Evolutionary conservation across 2,329 filamentous ascomycete species (phyloP), one percentile per base, ranked within the genome.

Genomic region (Magnaporthiopsis incrustans): DNA sequence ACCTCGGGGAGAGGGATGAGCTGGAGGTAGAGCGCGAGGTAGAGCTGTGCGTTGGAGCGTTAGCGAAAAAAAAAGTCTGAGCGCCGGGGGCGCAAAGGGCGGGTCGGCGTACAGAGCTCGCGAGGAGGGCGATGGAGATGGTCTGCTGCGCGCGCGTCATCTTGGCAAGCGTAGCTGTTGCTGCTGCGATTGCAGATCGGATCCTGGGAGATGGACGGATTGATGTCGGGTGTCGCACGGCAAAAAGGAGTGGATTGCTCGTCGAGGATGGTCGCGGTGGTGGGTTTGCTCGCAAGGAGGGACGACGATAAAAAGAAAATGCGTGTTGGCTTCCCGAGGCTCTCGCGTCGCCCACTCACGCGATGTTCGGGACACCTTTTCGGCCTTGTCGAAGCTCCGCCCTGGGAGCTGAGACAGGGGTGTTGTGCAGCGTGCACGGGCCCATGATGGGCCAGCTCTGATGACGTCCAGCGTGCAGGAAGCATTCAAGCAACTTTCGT

Each of bases 81-180:
- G 30, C 30, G 30, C 4, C 30, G 30, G 7, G 30, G 26, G 60
- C 38, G 27, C 35, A 59, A 26, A 44, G 35, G 30, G 61, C 62
- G 61, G 61, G 63, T 64, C 61, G 59, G 68, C 86, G 71, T 88
- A 97, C 93, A 53, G 93, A 96, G 71, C 91, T 91, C 77, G 95
- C 85, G 70, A 97, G 84, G 72, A 97, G 87, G 73, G 87, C 89
- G 73, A 97, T 83, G 67, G 92, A 96, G 74, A 97, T 88, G 68
- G 91, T 94, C 78, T 98, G 93, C 76, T 91, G 89, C 27, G 95
- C 95, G 78, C 93, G 92, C 70, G 95, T 97, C 95, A 98, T 98
- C 68, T 69, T 88, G 78, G 12, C 7, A 35, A 35, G 33, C 8
- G 33, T 18, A 1, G 44, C 22, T 14, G 44, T 4, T 14, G 35